Percentiles rank a stretch among this genome's conserved stretches.
Evolutionary conservation across 169 alveolate species (phyloP).

Genomic region (Plasmodium gallinaceum): DNA sequence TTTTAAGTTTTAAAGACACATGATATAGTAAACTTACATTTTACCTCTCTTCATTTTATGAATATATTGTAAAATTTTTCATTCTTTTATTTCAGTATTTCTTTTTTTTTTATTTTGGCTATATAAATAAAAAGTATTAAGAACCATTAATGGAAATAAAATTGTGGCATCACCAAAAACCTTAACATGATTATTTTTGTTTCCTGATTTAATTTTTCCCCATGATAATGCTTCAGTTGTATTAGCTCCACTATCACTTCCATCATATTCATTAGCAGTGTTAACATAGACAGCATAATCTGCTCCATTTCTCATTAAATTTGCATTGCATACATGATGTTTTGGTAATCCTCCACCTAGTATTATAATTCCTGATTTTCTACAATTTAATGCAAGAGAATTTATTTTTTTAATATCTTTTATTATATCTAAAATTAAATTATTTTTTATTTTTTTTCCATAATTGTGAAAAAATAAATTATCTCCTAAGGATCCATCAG

Average conservation of each 20-base stretch:
- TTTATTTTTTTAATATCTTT: conserved; percentile 95
- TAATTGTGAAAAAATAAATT: conserved; percentile 93
- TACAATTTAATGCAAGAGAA: conserved; percentile 93
- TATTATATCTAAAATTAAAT: conserved; percentile 94
- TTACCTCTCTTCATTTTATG: no score
- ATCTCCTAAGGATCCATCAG: conserved; percentile 99
- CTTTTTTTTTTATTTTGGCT: conserved; percentile 32
- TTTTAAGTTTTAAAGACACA: no score
- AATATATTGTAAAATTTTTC: no score
- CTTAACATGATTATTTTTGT: conserved; percentile 95
- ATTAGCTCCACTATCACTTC: conserved; percentile 99
- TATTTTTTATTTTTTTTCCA: conserved; percentile 82
- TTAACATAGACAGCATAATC: conserved; percentile 98
- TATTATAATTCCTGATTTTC: conserved; percentile 96
- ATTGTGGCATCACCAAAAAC: conserved; percentile 97
- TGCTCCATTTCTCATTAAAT: conserved; percentile 99
- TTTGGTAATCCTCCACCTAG: conserved; percentile 99
- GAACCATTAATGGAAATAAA: conserved; percentile 96
- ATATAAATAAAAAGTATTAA: conserved; percentile 93
- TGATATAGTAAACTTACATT: no score
- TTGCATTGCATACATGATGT: conserved; percentile 99
- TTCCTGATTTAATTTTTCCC: conserved; percentile 97
- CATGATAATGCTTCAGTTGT: conserved; percentile 99
- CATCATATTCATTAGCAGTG: conserved; percentile 98
- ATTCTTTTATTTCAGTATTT: no score